Base-by-base conservation (phyloP, 495 filamentous ascomycete genomes). In the Parathielavia hyrcaniae region DNA sequence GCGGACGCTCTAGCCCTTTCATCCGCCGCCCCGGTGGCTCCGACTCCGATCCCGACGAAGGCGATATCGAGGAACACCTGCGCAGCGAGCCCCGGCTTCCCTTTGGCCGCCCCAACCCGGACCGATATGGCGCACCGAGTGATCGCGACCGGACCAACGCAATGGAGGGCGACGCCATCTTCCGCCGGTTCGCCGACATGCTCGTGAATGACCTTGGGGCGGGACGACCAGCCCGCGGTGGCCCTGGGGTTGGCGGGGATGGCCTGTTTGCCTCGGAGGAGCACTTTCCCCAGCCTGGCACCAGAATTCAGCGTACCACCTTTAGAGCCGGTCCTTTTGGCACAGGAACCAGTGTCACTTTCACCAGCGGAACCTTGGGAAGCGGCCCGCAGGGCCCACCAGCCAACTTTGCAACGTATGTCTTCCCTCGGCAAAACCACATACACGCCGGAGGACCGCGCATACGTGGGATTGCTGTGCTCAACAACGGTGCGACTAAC, bases 11-110 rank as follows among this genome's bases (percentile, higher is more conserved):
- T 49, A 62, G 49, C 47, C 67, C 52, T 32, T 39, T 26, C 60
- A 71, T 72, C 50, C 72, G 75, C 59, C 74, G 69, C 71, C 67
- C 54, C 5, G 65, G 71, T 46, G 73, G 74, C 35, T 60, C 68
- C 34, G 69, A 77, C 39, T 76, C 73, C 0, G 77, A 81, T 50
- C 74, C 73, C 0, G 78, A 78, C 10, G 75, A 76, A 44, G 71
- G 58, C 44, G 73, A 78, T 58, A 73, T 80, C 26, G 77, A 78
- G 13, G 73, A 79, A 20, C 73, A 79, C 41, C 61, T 79, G 52
- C 64, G 70, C 32, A 23, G 36, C 41, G 17, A 22, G 4, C 40
- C 40, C 11, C 30, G 17, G 2, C 14, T 8, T 13, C 19, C 17
- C n/a, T 38, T 43, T 35, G 51, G 51, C 36, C 2, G 30, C n/a